Base-by-base conservation (phyloP, 2,329 filamentous ascomycete genomes). In the Colletotrichum gigasporum region DNA sequence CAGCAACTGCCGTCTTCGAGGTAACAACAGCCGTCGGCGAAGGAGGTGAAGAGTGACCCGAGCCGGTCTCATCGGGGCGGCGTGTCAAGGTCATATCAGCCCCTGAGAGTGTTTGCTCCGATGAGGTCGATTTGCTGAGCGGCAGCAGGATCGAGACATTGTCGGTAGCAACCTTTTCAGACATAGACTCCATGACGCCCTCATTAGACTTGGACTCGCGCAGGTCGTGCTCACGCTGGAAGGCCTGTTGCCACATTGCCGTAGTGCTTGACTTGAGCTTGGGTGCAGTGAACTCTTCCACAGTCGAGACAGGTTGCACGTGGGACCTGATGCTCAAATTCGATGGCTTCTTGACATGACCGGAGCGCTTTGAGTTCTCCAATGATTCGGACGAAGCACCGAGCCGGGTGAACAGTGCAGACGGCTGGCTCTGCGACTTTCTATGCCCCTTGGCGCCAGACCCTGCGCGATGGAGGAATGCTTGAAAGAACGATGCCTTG, bases 161-260 rank as follows among this genome's bases (percentile, higher is more conserved):
- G 61, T 67, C 62, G 14, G 53, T 58, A 2, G 66, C 65, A 16
- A 63, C 67, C 4, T 68, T 34, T 3, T 14, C 67, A 63, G 24
- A 65, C 67, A 8, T 48, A 30, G 39, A n/a, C 14, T 56, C 30
- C 18, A 30, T 44, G 20, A 14, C 4, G 8, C 26, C n/a, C 28
- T 34, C 12, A 39, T 22, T 30, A 7, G 22, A 30, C 5, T 47
- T 54, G 28, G 30, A 16, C 47, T 66, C 42, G 4, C 66, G 58
- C 10, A 30, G 48, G n/a, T 63, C 47, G 5, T 56, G 69, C 52
- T 74, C 73, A 7, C 69, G 67, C 57, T 67, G 60, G 16, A 74
- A 65, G 5, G 71, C 73, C 2, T 71, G 68, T 35, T 73, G 68
- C 73, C 71, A 74, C 11, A 75, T 22, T 20, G 66, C 63, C 24